These are phyloP conservation scores for Basidioascus undulatus DNA, from an alignment of 768 basidiomycete genomes.

Conservation along the genomic window DNA sequence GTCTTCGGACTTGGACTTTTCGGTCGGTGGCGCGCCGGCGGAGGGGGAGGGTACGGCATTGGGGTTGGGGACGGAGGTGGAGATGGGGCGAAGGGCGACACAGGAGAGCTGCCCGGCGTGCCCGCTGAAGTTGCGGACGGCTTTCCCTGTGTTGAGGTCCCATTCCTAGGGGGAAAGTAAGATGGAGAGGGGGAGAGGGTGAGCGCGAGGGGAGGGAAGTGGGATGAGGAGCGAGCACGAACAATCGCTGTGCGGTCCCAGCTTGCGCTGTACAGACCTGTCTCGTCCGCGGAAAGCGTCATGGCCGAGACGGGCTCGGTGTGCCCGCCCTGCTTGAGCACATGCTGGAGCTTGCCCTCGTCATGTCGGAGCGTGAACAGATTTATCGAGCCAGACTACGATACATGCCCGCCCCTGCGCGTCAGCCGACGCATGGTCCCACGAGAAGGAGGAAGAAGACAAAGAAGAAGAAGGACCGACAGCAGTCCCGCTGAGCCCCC, in stretches of 20 bases:
- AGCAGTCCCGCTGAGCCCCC: constrained; percentile 68
- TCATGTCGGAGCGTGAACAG: constrained; percentile 81
- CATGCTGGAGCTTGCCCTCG: constrained; percentile 51
- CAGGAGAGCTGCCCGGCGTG: constrained; percentile 69
- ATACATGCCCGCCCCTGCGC: not conserved
- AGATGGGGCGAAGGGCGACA: constrained; percentile 46
- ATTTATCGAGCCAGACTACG: constrained; percentile 46
- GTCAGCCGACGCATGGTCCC: not conserved
- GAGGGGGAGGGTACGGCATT: too few species aligned
- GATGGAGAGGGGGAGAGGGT: not conserved
- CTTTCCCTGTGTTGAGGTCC: constrained; percentile 82
- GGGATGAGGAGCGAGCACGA: too few species aligned
- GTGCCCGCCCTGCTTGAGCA: constrained; percentile 37
- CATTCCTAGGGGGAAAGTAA: constrained; percentile 43
- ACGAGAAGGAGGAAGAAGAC: not conserved
- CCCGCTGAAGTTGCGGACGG: constrained; percentile 45
- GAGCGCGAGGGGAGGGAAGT: constrained; percentile 2
- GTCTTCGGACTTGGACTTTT: constrained; percentile 46
- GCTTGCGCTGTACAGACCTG: constrained; percentile 65
- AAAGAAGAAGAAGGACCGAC: constrained; percentile 26
- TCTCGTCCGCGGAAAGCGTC: constrained; percentile 54
- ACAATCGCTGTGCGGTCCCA: constrained; percentile 84
- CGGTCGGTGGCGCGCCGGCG: too few species aligned
- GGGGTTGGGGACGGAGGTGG: too few species aligned
- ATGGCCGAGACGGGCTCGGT: constrained; percentile 64